These are phyloP conservation scores for Hyphopichia khmerensis DNA, from an alignment of 1,139 yeast species.

Conservation along the genomic window DNA sequence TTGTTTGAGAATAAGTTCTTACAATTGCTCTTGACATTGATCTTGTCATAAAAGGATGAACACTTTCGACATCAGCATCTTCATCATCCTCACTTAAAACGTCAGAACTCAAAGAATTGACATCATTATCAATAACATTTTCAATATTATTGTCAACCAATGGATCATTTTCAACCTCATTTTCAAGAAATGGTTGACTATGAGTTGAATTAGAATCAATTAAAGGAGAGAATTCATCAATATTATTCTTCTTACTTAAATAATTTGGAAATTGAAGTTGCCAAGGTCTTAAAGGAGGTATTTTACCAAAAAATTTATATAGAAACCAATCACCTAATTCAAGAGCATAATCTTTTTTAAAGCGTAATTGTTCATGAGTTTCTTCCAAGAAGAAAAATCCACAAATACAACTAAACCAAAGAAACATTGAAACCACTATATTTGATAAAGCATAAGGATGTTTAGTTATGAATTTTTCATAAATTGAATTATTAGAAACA, in stretches of 20 bases:
- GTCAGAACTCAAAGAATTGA: background rate
- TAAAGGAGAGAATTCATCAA: background rate
- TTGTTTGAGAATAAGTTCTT: constrained; percentile 23
- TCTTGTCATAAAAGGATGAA: constrained; percentile 19
- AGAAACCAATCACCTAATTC: constrained; percentile 52
- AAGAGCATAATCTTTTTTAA: constrained; percentile 49
- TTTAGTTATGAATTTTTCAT: constrained; percentile 30
- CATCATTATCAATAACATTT: background rate
- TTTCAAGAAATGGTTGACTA: constrained; percentile 1
- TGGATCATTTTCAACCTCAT: no score
- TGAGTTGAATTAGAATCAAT: background rate
- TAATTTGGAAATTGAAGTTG: constrained; percentile 4
- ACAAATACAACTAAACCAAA: constrained; percentile 36
- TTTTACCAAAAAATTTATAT: constrained; percentile 26
- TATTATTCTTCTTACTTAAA: constrained; percentile 1
- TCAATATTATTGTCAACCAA: background rate
- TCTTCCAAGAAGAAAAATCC: constrained; percentile 61
- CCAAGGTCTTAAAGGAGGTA: constrained; percentile 37
- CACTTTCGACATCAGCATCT: constrained; percentile 9
- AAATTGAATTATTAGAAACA: constrained; percentile 8
- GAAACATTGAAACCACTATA: constrained; percentile 47
- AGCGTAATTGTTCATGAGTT: constrained; percentile 47
- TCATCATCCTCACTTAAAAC: background rate
- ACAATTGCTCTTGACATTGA: constrained; percentile 26
- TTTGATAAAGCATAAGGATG: constrained; percentile 65